Base-by-base conservation (phyloP, 768 basidiomycete genomes). In the Pulveroboletus sp. region DNA sequence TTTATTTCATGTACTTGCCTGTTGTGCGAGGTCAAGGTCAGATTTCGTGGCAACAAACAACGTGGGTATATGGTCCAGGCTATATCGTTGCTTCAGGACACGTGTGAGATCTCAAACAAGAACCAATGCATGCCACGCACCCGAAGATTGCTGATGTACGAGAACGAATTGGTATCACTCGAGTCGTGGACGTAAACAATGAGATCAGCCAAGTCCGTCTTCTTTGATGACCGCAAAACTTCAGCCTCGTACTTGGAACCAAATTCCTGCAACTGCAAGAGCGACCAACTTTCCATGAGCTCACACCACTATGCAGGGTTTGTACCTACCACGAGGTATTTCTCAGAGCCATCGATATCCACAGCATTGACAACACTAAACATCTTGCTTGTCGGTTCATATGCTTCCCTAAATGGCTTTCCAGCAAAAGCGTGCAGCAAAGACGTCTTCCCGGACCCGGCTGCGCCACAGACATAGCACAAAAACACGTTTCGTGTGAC, bases 1-100 rank as follows among this genome's bases (percentile, higher is more conserved):
- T 32, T 46, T 51, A 39, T 39, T 39, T 25, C 33, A 47, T 40
- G 21, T 23, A 48, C 75, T 53, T 49, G 87, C 91, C 80, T 97
- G 95, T 58, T 94, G 81, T 11, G 95, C 95, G 42, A 99, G 83
- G 68, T 99, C 95, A 23, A 97, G 80, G 67, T 99, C 95, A 6
- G 93, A 94, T 71, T 99, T 99, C 33, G 95, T 98, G n/a, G 95
- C 95, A 21, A 99, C 94, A 66, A 98, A 97, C 32, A 98, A 71
- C 11, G 90, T 94, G 21, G 95, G 94, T 65, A 97, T 90, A 66
- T 92, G 88, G 65, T 97, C 93, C 25, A 97, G 74, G 56, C 82
- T 92, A 66, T 97, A 95, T 79, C 94, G 93, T 90, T 97, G 94
- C 93, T 97, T 69, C 31, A 45, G 38, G 47, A 62, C 31, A 33